These are phyloP conservation scores for Penicillium mononematosum DNA, from an alignment of 495 filamentous ascomycete genomes.

Conservation along the genomic window DNA sequence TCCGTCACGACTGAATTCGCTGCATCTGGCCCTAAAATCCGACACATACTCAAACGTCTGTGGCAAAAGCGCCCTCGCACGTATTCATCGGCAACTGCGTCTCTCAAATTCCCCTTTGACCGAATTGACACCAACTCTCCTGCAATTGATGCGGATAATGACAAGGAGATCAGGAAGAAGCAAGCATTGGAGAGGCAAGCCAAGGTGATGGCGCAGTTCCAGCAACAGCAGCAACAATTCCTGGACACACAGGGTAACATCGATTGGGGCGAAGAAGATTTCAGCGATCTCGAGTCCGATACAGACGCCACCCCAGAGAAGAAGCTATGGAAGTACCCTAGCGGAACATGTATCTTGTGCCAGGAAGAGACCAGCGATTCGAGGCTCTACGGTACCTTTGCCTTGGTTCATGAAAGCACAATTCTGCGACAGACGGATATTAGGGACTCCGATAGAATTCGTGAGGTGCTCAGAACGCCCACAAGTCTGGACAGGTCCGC, in stretches of 20 bases:
- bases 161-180: constrained; percentile 82
- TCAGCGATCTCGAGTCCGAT: constrained; percentile 67
- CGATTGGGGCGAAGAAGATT: constrained; percentile 79
- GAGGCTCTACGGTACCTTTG: constrained; percentile 87
- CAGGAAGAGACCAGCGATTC: constrained; percentile 93
- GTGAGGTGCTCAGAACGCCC: constrained; percentile 76
- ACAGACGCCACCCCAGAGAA: constrained; percentile 53
- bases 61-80: constrained; percentile 71
- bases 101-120: constrained; percentile 52
- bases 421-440: constrained; percentile 85
- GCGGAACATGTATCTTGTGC: constrained; percentile 90
- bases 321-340: constrained; percentile 89
- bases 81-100: constrained; percentile 61
- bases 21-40: constrained; percentile 79
- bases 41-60: constrained; percentile 80
- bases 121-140: constrained; percentile 58
- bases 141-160: constrained; percentile 59
- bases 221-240: constrained; percentile 93
- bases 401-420: constrained; percentile 79
- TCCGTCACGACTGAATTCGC: constrained; percentile 71
- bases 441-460: constrained; percentile 75
- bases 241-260: constrained; percentile 78
- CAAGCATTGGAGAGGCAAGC: constrained; percentile 86
- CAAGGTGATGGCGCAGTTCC: constrained; percentile 93
- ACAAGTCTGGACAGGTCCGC: constrained; percentile 78